Conservation (phyloP, 345 rosid genomes). For the Brassica incana region DNA sequence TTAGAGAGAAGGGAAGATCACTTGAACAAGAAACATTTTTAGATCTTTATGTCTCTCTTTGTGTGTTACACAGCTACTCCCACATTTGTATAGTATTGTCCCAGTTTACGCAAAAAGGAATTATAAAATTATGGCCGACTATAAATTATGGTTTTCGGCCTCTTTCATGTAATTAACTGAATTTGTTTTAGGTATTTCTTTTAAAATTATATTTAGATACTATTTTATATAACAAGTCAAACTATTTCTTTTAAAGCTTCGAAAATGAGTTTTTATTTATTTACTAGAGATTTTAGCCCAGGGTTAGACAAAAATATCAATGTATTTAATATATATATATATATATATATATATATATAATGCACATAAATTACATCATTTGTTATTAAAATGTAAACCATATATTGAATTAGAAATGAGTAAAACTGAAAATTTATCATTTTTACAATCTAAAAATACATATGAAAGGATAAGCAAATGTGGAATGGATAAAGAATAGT, state of each 20-base stretch:
- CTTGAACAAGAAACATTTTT: background rate
- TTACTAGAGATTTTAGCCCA: no score
- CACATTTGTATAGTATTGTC: constrained; percentile 4
- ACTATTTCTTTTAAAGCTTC: background rate
- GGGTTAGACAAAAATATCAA: no score
- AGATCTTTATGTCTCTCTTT: constrained; percentile 15
- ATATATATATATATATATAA: no score
- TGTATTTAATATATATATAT: no score
- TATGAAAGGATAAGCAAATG: no score
- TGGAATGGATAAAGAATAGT: no score
- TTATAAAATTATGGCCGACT: background rate
- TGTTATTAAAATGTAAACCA: no score
- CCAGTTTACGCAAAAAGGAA: background rate
- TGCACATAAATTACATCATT: no score
- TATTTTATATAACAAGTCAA: background rate
- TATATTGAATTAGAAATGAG: no score
- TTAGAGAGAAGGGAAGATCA: constrained; percentile 12
- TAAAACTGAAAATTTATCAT: no score
- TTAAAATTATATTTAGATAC: background rate
- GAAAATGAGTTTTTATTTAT: background rate
- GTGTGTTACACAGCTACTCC: background rate
- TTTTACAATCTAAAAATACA: no score
- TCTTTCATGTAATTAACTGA: background rate
- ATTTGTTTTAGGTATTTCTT: background rate
- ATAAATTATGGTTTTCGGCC: background rate